Evolutionary conservation across 805 yeast species (phyloP), one percentile per base, ranked within the genome.

Genomic region (Komagataella mondaviorum): DNA sequence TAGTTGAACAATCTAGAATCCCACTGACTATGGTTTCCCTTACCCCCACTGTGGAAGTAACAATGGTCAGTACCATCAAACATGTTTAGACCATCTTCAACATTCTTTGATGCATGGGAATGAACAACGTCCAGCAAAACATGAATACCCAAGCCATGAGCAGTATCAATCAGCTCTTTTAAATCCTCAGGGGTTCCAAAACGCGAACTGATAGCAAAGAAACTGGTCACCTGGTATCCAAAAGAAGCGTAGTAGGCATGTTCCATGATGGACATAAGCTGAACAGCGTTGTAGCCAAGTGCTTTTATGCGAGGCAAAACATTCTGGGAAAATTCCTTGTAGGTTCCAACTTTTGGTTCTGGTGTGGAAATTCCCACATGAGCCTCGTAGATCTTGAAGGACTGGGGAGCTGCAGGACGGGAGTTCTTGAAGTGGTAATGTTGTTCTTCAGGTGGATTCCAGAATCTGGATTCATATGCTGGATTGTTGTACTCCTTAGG

Each of bases 211-310:
- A 78, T 74, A 1, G 98, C 97, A 64, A 86, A 91, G 64, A 91
- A 93, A 54, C 84, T 86, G 20, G 98, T 90, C 23, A 91, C 82
- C 66, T 91, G 99, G 65, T 91, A 91, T n/a, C 99, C 99, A 64
- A 91, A 91, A 2, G 96, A 88, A 1, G 97, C 99, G 65, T 91
- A 91, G 64, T 91, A 91, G 1, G 99, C 98, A 65, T 91, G 99
- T 67, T 91, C 99, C 99, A 91, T 91, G 47, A 91, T 77, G 0
- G 99, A 97, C 99, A 91, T 91, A 62, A 91, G 73, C 68, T 91
- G 99, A 59, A 91, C 85, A 4, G 96, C 82, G 65, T 93, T 88
- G 66, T 91, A 91, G 44, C 97, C 97, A 54, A 90, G 73, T 55
- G 83, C 78, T 58, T 80, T 81, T 57, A 91, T 87, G 47, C 83